Evolutionary conservation across 2,329 filamentous ascomycete genomes (phyloP), one percentile per base, ranked within the genome.

Genomic region (Botryotinia calthae): DNA sequence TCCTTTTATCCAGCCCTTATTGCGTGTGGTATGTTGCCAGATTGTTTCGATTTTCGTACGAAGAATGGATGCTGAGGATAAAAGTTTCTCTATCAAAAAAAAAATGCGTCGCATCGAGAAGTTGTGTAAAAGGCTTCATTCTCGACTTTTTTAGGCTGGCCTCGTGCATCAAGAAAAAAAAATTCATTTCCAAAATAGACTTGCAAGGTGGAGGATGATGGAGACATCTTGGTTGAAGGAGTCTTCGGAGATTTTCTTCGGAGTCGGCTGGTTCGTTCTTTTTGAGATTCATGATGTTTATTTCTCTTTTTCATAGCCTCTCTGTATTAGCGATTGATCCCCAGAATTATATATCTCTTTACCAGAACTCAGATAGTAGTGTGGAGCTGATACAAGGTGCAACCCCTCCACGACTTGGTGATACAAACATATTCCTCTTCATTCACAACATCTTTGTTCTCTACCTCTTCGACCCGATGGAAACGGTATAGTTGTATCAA

Each of bases 391-490:
- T 44, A 25, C 42, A 65, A 34, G 6, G 9, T n/a, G 64, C 31
- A 16, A 16, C 31, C 28, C 31, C 18, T 34, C 14, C 31, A 16
- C 34, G 9, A 22, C 4, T n/a, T 8, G 22, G 22, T 9, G 31
- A 40, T 40, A 25, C 31, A 54, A 54, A 48, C 8, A 12, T 4
- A 28, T 28, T 18, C 46, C 8, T 4, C 3, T n/a, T 8, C 31
- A n/a, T 51, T 51, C 16, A 18, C 14, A 56, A 18, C 1, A 56
- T 8, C 16, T 28, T 56, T 16, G 2, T 56, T 31, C 16, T 56
- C 14, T 2, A 16, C 16, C 14, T 18, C 7, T 56, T 56, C 3
- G 14, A 16, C 0, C 8, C n/a, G n/a, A 2, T 2, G 7, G 12
- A 56, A 28, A 6, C 2, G 7, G n/a, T 56, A 18, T 9, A 56